Evolutionary conservation across 441 rosid species (phyloP), one percentile per base, ranked within the genome.

Genomic region (Hura crepitans): DNA sequence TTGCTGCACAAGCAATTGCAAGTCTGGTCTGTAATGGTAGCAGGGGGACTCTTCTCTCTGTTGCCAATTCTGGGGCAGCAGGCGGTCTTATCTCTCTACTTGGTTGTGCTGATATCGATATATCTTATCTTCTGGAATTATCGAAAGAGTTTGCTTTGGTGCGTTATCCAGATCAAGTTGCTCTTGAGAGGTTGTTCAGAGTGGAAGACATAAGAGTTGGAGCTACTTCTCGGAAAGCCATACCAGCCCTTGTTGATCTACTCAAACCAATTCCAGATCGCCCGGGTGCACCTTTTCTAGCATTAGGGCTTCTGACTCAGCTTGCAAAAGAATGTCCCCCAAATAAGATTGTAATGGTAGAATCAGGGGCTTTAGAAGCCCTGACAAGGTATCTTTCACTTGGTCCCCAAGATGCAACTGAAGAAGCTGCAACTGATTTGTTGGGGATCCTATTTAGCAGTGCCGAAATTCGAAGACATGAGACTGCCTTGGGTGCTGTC

Each of bases 261-360:
- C 96, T 96, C 68, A 96, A 96, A 75, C 99, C 99, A 62, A 96
- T 96, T 81, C 99, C 99, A 61, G 99, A 93, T 83, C 99, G 98
- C 55, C 99, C 99, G 6, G 93, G 97, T 64, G 99, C 99, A 74
- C 99, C 99, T 69, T 87, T 85, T 79, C 93, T 96, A 65, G 88
- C 98, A 62, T 88, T 96, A 53, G 91, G 96, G 56, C 86, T 91
- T 81, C 85, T 96, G 81, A 96, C 88, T 71, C 97, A 87, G 83
- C 97, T 96, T 80, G 97, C 97, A 56, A 91, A 87, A 76, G 99
- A 93, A 74, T 90, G 93, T 75, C 87, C 93, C 25, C 81, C 96
- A 30, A 96, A 96, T 81, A 90, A 87, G 88, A 86, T 85, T 81
- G 89, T 89, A 64, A 96, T 96, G 99, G 97, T 93, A 60, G 99